phyloP scores from a whole-genome alignment of 2,329 filamentous ascomycete genomes.

The Pseudohalonectria lignicola region DNA sequence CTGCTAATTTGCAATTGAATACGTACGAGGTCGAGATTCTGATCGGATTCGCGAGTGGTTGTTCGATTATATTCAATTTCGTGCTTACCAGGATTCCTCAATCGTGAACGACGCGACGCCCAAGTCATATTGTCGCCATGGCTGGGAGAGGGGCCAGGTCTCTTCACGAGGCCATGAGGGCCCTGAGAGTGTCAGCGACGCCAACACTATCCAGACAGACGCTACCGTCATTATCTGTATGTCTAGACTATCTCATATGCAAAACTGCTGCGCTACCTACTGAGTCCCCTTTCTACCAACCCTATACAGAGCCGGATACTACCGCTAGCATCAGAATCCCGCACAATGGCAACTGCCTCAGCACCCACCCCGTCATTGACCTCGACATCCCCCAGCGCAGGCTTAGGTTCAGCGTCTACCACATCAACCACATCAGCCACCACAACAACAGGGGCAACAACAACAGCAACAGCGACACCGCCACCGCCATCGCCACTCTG shows the following conservation, averaged over 20 bases:
- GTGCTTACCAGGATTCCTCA: too few relatives aligned
- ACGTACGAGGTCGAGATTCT: too few relatives aligned
- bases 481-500: background rate
- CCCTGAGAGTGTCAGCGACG: constrained; percentile 32
- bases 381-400: constrained; percentile 86
- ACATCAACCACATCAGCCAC: background rate
- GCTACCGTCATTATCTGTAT: background rate
- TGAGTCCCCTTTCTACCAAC: background rate
- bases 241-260: background rate
- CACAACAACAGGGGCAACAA: background rate
- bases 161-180: constrained; percentile 40
- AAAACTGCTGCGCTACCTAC: background rate
- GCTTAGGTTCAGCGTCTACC: constrained; percentile 29
- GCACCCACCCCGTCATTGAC: constrained; percentile 69
- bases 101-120: too few relatives aligned
- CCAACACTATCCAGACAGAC: constrained; percentile 2
- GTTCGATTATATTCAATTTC: too few relatives aligned
- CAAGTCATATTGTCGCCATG: too few relatives aligned
- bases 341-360: constrained; percentile 10
- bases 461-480: too few relatives aligned
- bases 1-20: too few relatives aligned
- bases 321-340: constrained; percentile 2
- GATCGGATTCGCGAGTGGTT: too few relatives aligned
- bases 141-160: constrained; percentile 36
- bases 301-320: constrained; percentile 1